Evolutionary conservation across 306 rosid genomes (phyloP), one percentile per base, ranked within the genome.

Genomic region (Prinsepia uniflora): DNA sequence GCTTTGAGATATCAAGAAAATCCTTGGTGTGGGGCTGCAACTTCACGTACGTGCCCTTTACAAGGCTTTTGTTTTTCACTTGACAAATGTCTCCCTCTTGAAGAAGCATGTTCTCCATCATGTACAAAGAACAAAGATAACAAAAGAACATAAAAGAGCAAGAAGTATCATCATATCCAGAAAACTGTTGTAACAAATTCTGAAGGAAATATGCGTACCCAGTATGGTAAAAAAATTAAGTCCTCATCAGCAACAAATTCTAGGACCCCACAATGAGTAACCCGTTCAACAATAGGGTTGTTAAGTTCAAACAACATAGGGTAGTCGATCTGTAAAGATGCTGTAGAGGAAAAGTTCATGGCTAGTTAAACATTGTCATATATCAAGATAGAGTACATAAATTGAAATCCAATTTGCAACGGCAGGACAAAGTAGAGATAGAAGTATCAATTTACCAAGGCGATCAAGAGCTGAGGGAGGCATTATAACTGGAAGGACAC

Each of bases 281-380:
- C 68, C 64, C 56, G 81, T 20, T 64, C 76, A 46, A 72, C 63
- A 58, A 18, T 58, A 55, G 71, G 50, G 78, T 84, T 80, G 54
- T 52, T 80, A 55, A 87, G 77, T 79, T 84, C 84, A 78, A 87
- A 84, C 71, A 84, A 68, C 91, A 87, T 82, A 8, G 91, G 91
- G 68, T 82, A 87, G 44, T 80, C 87, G 0, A 87, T 74, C 5
- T 48, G 73, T 61, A 74, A 44, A 20, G 14, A 56, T 30, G 67
- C 92, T 86, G 86, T 11, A 81, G 61, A 76, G 55, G 57, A 74
- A 10, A 66, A 57, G 62, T 44, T 58, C 43, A 8, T 30, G 5
- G 22, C 45, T 44, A 71, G 36, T 68, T 39, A 48, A 30, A 20
- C 5, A 63, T 20, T 15, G 7, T 12, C 53, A 42, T 64, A 68